Conservation (phyloP, 2,329 filamentous ascomycete genomes). For the Elsinoe necatrix region DNA sequence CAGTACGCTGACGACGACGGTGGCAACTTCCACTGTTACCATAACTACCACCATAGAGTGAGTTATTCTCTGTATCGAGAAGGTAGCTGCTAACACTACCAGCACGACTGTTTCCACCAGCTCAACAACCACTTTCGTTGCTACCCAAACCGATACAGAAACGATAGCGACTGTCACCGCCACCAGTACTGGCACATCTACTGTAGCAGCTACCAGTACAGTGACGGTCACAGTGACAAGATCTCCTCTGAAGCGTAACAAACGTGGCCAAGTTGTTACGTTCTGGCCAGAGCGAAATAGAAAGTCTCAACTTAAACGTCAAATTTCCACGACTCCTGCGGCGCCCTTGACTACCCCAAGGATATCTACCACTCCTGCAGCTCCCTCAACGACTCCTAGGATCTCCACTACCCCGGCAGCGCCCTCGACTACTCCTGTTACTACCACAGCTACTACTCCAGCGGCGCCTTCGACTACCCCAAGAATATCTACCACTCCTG, state of each 20-base stretch:
- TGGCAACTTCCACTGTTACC: neutral
- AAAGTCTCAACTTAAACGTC: neutral
- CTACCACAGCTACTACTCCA: neutral
- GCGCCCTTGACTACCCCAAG: neutral
- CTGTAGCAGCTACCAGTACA: neutral
- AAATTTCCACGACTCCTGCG: neutral
- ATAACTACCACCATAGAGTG: neutral
- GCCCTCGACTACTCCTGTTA: neutral
- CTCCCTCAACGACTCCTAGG: neutral
- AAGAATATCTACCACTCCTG: neutral
- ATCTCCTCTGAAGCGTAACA: neutral
- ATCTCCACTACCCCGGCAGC: neutral
- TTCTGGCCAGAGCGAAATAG: neutral
- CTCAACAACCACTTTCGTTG: neutral
- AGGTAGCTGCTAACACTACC: neutral
- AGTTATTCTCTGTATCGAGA: neutral
- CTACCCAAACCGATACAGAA: neutral
- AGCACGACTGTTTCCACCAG: neutral
- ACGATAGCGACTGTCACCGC: neutral
- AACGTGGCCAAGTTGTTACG: neutral
- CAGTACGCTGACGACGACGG: neutral
- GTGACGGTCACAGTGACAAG: neutral
- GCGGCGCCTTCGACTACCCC: neutral
- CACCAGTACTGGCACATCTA: neutral
- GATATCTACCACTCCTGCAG: neutral